Percentiles rank a stretch among this genome's conserved stretches.
These are phyloP conservation scores for Aspergillus ruber DNA, from an alignment of 2,329 filamentous ascomycete genomes.

Conservation along the genomic window DNA sequence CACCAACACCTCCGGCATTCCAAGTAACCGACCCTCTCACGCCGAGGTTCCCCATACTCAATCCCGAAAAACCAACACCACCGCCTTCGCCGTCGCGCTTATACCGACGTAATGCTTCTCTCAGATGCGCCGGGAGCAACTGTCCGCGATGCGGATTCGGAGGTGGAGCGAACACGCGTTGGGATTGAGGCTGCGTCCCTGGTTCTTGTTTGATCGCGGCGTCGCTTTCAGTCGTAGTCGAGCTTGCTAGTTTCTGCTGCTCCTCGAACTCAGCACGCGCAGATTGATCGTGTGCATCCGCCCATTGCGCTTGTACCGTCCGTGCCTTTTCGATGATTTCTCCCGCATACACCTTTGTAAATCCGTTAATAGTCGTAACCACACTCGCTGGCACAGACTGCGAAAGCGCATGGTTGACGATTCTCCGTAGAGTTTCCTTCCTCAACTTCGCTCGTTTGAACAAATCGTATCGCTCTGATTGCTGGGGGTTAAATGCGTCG, in stretches of 20 bases:
- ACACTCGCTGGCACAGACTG: conserved; percentile 61
- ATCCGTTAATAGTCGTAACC: conserved; percentile 58
- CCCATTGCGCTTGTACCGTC: conserved; percentile 53
- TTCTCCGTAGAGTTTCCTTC: conserved; percentile 46
- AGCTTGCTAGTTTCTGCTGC: conserved; percentile 51
- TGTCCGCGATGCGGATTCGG: conserved; percentile 44
- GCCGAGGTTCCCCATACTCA: conserved; percentile 41
- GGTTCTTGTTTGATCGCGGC: conserved; percentile 1
- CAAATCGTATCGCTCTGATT: conserved; percentile 44
- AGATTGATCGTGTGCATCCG: conserved; percentile 45
- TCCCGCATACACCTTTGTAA: conserved; percentile 61
- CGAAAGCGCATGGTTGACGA: conserved; percentile 62
- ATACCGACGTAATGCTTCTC: conserved; percentile 44
- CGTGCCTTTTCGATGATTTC: conserved; percentile 60
- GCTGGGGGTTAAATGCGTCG: conserved; percentile 42
- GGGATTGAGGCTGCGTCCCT: neutral
- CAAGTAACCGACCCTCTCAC: conserved; percentile 39
- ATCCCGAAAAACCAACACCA: conserved; percentile 42
- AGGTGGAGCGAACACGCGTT: conserved; percentile 29
- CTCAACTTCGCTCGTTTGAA: conserved; percentile 46
- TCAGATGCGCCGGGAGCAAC: conserved; percentile 44
- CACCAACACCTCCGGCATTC: conserved; percentile 35
- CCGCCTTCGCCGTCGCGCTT: conserved; percentile 45
- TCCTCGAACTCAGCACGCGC: conserved; percentile 51
- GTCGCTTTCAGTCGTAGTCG: conserved; percentile 11